Evolutionary conservation across 768 basidiomycete species (phyloP).

Genomic region (Rhizopogon roseolus): DNA sequence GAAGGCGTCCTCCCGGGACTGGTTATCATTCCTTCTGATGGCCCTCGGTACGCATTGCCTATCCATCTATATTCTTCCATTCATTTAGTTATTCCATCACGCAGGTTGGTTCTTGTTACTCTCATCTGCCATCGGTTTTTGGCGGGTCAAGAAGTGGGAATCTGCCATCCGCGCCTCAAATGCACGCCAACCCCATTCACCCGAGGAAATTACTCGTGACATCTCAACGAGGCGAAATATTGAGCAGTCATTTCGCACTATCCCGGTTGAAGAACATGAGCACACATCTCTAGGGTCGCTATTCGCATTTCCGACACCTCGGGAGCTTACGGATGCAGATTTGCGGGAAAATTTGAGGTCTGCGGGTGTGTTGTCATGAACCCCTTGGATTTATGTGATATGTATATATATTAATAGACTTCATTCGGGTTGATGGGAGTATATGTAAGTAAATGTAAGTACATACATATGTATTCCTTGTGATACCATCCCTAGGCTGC

Average conservation of each 20-base stretch:
- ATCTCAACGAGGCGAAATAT: slow-evolving; percentile 45
- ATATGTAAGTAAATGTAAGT: background rate
- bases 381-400: background rate
- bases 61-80: background rate
- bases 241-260: slow-evolving; percentile 47
- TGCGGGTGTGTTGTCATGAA: slow-evolving; percentile 46
- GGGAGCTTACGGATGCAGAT: slow-evolving; percentile 40
- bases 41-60: slow-evolving; percentile 51
- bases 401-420: slow-evolving; percentile 4
- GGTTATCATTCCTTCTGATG: slow-evolving; percentile 92
- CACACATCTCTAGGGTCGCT: slow-evolving; percentile 3
- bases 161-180: slow-evolving; percentile 50
- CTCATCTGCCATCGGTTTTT: slow-evolving; percentile 76
- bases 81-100: background rate
- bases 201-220: slow-evolving; percentile 49
- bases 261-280: slow-evolving; percentile 28
- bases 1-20: slow-evolving; percentile 63
- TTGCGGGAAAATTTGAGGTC: slow-evolving; percentile 45
- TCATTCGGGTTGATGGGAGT: background rate
- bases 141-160: slow-evolving; percentile 86
- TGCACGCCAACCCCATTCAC: slow-evolving; percentile 13
- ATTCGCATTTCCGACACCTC: slow-evolving; percentile 19
- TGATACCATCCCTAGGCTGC: background rate
- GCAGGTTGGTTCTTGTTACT: slow-evolving; percentile 89
- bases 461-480: too few relatives aligned